These are phyloP conservation scores for Linanthus parryae DNA, from an alignment of 148 eudicot species.

Conservation along the genomic window DNA sequence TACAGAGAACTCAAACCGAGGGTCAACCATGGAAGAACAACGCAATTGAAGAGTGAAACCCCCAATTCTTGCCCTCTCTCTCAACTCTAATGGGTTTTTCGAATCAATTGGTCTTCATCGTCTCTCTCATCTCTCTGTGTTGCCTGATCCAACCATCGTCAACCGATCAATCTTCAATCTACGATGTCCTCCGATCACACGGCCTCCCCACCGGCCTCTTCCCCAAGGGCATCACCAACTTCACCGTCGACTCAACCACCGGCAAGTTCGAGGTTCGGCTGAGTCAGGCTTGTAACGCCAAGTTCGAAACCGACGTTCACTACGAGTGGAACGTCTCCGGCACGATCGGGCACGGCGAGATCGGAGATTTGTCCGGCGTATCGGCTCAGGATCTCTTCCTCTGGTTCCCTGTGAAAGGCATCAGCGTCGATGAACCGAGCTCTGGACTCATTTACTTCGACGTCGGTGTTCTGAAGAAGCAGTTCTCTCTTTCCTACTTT, in stretches of 20 bases:
- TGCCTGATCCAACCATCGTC: no score
- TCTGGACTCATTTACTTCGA: conserved; percentile 35
- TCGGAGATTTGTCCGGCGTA: conserved; percentile 21
- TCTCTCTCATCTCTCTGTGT: no score
- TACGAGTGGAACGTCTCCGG: conserved; percentile 26
- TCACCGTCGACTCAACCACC: conserved; percentile 26
- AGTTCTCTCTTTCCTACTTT: no score
- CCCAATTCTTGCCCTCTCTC: no score
- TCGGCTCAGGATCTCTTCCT: conserved; percentile 33
- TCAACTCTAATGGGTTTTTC: no score
- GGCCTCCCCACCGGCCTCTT: conserved; percentile 68
- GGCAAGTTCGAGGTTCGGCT: conserved; percentile 58
- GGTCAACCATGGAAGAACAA: no score
- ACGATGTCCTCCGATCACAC: conserved; percentile 49
- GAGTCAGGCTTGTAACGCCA: conserved; percentile 58
- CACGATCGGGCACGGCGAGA: conserved; percentile 12
- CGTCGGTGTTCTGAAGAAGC: conserved; percentile 33
- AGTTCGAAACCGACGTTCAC: conserved; percentile 49
- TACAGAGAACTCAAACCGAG: no score
- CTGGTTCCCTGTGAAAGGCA: conserved; percentile 36
- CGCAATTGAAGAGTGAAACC: no score
- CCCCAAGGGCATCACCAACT: conserved; percentile 60
- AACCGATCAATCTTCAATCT: no score
- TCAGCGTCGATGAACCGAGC: conserved; percentile 29
- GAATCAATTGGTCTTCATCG: no score